Evolutionary conservation across 345 rosid genomes (phyloP), one percentile per base, ranked within the genome.

Genomic region (Raphanus raphanistrum): DNA sequence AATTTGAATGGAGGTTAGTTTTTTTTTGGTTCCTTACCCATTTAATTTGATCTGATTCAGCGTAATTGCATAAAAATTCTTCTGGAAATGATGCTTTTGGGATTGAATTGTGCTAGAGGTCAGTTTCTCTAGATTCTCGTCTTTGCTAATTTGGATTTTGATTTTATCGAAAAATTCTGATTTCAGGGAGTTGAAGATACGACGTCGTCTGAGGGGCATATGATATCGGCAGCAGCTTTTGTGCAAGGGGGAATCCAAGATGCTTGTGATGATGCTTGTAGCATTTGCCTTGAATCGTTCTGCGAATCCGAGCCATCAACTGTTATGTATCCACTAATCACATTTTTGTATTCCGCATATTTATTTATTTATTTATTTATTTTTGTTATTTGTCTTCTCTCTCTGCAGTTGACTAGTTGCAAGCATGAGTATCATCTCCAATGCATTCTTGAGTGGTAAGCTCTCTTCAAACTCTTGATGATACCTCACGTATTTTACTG

Each of bases 371-470:
- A 70, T 75, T 73, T 2, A 4, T 29, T 16, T 68, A 21, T 58
- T 52, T 11, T 28, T 35, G 25, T 50, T 27, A 32, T 27, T 66
- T 6, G 6, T 32, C 45, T n/a, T 67, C 55, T 66, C 41, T 48
- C 48, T n/a, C 54, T 11, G 71, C 85, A 94, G 98, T 81, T 92
- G 82, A 76, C 71, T 79, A 83, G 82, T 76, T 95, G 99, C 90
- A 95, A 88, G 91, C 99, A 95, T 28, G 98, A 95, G 87, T 95
- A 81, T 83, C 99, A 95, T 84, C 97, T 95, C 66, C 99, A 92
- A 83, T 95, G 99, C 81, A 83, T 95, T 57, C 99, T 95, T 43
- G 99, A 95, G 81, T 95, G 99, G 98, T 94, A 84, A 67, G 66
- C 17, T 60, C 32, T 60, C 52, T 64, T 35, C 28, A 35, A 63